Evolutionary conservation across 164 flowering plant genomes (phyloP).

Genomic region (Chimonanthus salicifolius): DNA sequence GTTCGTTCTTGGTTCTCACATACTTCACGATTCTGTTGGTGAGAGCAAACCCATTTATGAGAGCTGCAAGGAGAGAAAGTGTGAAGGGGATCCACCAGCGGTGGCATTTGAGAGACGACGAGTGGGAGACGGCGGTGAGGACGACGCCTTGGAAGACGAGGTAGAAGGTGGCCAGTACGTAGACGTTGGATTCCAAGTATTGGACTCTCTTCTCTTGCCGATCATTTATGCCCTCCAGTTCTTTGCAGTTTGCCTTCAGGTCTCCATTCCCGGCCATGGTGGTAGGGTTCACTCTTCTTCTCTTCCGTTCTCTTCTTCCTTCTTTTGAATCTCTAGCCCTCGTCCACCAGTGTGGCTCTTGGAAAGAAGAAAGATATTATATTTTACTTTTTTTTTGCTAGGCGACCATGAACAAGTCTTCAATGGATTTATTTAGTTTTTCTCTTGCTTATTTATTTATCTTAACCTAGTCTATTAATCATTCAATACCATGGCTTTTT

Average conservation of each 20-base stretch:
- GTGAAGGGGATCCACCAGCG: not conserved
- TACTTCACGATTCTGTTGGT: not conserved
- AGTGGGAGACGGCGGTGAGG: not conserved
- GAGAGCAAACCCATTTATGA: constrained; percentile 1
- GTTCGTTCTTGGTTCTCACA: not conserved
- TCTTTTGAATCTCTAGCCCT: too few relatives aligned
- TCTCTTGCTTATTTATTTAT: too few relatives aligned
- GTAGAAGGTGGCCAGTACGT: not conserved
- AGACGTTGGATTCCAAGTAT: not conserved
- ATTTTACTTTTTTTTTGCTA: too few relatives aligned
- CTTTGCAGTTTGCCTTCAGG: not conserved
- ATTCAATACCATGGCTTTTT: too few relatives aligned
- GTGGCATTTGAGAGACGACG: not conserved
- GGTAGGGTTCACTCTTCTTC: too few relatives aligned
- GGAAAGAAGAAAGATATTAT: too few relatives aligned
- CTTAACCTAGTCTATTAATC: too few relatives aligned
- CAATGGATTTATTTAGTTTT: too few relatives aligned
- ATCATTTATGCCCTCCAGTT: not conserved
- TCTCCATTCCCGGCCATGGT: not conserved
- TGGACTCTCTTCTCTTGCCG: constrained; percentile 1
- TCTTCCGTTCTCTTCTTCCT: too few relatives aligned
- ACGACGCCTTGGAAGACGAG: constrained; percentile 1
- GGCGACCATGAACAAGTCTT: too few relatives aligned
- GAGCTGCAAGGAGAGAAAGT: not conserved
- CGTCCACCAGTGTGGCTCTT: too few relatives aligned